Evolutionary conservation across 495 filamentous ascomycete species (phyloP), one percentile per base, ranked within the genome.

Genomic region (Aspergillus asperescens): DNA sequence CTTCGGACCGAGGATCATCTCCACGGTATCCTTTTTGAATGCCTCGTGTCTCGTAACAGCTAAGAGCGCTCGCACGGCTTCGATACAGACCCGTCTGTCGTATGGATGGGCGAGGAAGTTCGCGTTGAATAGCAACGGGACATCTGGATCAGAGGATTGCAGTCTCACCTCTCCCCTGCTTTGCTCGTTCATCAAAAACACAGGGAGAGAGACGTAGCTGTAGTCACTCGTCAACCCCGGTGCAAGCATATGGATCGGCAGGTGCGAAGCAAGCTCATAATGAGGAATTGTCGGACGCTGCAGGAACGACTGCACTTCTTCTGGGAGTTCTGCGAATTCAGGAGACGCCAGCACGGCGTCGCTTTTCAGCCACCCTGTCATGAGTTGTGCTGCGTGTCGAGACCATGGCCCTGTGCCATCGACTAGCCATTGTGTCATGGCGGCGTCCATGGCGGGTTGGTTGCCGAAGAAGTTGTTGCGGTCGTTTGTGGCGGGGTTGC

Each of bases 61-160:
- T 2, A 80, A 29, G 1, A 69, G 62, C 7, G 78, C 66, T 3
- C 77, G 70, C 28, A 80, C 68, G 2, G 76, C 69, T 57, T 84
- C 78, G 29, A 84, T 62, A 10, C 76, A 74, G 0, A 74, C 71
- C 1, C 76, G 75, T 4, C 72, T 72, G 56, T 87, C 84, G 46
- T 74, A 86, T 5, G 77, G 72, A 39, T 81, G 73, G 1, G 64
- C 60, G 2, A 87, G 65, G 59, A 80, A 82, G 20, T 69, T 69
- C 0, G 81, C 80, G 58, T 86, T 74, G 55, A 85, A 82, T 0
- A 69, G 49, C 0, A 82, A 74, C n/a, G 77, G 72, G 7, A 69
- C 78, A 3, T 62, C 49, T 0, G 81, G 80, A 62, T 87, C 65
- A 0, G 76, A 62, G 1, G 81, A 82, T 23, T 76, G 69, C 20